Evolutionary conservation across 805 yeast genomes (phyloP), one percentile per base, ranked within the genome.

Genomic region (Pichia phayaonensis): DNA sequence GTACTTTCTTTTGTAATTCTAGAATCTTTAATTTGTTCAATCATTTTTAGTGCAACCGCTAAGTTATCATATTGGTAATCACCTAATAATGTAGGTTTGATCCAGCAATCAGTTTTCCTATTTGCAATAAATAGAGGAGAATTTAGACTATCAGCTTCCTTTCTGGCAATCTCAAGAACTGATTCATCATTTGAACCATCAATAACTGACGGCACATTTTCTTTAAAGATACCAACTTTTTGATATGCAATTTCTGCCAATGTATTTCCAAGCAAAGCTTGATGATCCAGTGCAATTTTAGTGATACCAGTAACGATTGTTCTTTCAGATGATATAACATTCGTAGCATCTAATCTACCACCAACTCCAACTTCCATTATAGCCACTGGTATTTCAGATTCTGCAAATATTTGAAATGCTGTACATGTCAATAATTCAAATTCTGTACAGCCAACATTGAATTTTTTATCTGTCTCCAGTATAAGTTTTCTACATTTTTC

Each of bases 361-460:
- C 99, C 99, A 8, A 94, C 70, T 0, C 99, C 99, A 4, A 90
- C 97, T 65, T 92, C 99, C n/a, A 92, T 67, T 0, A 92, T 80
- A 0, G 96, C 97, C 49, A 85, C 68, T 23, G 84, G 81, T 7
- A 90, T 84, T 1, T 74, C 65, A 42, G 72, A 72, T 12, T 74
- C 60, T 39, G 73, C 72, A 64, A 94, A 94, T 23, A 88, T 77
- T 57, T 84, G 78, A 58, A 89, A 81, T 1, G 97, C 98, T 0
- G 86, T 80, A 22, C 90, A 92, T 0, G 98, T 88, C 44, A 89
- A 70, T 7, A 86, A 59, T 63, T 92, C 99, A 65, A 92, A 92
- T 63, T 89, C 96, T 0, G 97, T 84, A 47, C 96, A 90, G 8
- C 81, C 80, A 21, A 88, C 67, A 1, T 61, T 54, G 52, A 70